These are phyloP conservation scores for Fusarium sambucinum DNA, from an alignment of 2,329 filamentous ascomycete species.

Conservation along the genomic window DNA sequence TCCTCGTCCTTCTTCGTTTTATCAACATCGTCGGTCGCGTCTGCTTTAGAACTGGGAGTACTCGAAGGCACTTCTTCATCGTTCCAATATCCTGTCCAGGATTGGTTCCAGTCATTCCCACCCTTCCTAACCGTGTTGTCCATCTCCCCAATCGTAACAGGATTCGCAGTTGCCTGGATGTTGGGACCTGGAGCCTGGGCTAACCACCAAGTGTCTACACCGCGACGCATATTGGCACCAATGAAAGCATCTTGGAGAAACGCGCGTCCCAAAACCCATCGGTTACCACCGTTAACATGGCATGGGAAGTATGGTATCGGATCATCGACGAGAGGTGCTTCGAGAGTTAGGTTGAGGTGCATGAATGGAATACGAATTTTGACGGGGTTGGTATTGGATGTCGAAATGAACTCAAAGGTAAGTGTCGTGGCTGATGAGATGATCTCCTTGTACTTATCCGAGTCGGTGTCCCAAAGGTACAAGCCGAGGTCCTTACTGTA, in stretches of 20 bases:
- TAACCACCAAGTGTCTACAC: slow-evolving; percentile 35
- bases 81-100: slow-evolving; percentile 26
- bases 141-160: slow-evolving; percentile 4
- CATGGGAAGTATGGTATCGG: slow-evolving; percentile 53
- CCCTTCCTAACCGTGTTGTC: slow-evolving; percentile 18
- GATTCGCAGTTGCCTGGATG: slow-evolving; percentile 1
- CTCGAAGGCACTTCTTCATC: not conserved
- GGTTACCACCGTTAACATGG: slow-evolving; percentile 40
- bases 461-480: slow-evolving; percentile 10
- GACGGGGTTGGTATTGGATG: not conserved
- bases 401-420: slow-evolving; percentile 7
- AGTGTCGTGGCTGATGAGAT: not conserved
- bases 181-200: slow-evolving; percentile 30
- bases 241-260: slow-evolving; percentile 60
- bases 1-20: not conserved
- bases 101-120: slow-evolving; percentile 31
- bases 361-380: slow-evolving; percentile 10
- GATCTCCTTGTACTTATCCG: not conserved
- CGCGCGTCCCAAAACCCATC: slow-evolving; percentile 56
- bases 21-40: not conserved
- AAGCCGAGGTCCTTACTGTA: slow-evolving; percentile 4
- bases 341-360: slow-evolving; percentile 16
- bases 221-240: slow-evolving; percentile 54
- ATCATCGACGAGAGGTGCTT: not conserved
- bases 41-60: not conserved